These are phyloP conservation scores for Yamadazyma sp. DNA, from an alignment of 805 yeast genomes.

Conservation along the genomic window DNA sequence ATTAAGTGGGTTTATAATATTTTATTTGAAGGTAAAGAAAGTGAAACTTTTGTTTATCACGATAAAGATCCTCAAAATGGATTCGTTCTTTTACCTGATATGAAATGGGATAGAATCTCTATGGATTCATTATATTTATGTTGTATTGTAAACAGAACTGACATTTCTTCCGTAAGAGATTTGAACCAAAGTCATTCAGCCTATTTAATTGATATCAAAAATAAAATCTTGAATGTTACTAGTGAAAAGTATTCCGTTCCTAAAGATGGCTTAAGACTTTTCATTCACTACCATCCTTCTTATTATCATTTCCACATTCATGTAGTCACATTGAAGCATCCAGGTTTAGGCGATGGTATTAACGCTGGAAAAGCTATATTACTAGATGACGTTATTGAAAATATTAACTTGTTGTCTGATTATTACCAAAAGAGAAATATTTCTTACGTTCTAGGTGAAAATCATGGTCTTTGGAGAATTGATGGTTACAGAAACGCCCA, in stretches of 20 bases:
- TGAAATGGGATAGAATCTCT: conserved; percentile 89
- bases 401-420: conserved; percentile 51
- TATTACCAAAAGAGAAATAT: conserved; percentile 61
- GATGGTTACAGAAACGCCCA: conserved; percentile 17
- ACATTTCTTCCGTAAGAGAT: conserved; percentile 75
- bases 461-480: conserved; percentile 67
- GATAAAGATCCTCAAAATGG: conserved; percentile 55
- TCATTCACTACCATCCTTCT: conserved; percentile 92
- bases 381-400: conserved; percentile 78
- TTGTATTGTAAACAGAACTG: conserved; percentile 67
- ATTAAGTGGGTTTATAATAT: conserved; percentile 90
- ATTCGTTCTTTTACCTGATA: conserved; percentile 82
- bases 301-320: conserved; percentile 96
- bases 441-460: conserved; percentile 69
- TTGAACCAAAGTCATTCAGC: conserved; percentile 55
- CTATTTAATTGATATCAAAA: conserved; percentile 50
- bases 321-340: conserved; percentile 70
- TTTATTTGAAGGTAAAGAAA: conserved; percentile 75
- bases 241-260: conserved; percentile 36
- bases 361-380: conserved; percentile 77
- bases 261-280: conserved; percentile 63
- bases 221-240: conserved; percentile 47
- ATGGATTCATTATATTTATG: conserved; percentile 72
- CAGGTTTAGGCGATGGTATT: conserved; percentile 66
- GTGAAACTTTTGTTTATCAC: conserved; percentile 72